Base-by-base conservation (phyloP, 768 basidiomycete species). In the Solioccasus polychromus region DNA sequence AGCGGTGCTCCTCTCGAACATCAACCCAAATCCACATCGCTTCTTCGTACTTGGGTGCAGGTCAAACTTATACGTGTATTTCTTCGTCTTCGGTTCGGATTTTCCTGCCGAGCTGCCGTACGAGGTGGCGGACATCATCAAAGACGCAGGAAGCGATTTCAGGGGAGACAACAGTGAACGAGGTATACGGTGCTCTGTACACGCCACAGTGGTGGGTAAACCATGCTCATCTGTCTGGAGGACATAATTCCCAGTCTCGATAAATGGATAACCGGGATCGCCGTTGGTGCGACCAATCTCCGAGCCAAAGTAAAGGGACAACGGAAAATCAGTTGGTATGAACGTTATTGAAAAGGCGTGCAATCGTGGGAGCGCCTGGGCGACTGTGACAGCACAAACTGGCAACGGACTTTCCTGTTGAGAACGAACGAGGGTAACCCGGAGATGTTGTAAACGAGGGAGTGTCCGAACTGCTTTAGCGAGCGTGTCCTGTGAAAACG, bases 361-460 rank as follows among this genome's bases (percentile, higher is more conserved):
- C n/a, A 89, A 70, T 22, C 82, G 82, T 0, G 87, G 87, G 53
- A 85, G 85, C 24, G 71, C 68, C 48, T 68, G 77, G 12, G 84
- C 84, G 46, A 89, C 78, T 26, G 77, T 78, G 4, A 72, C 67
- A 12, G 84, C 85, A 43, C 83, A 79, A 20, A 70, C 60, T 8
- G 76, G 64, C 39, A 88, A 74, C 3, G 78, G 62, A 44, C 79
- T 79, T 48, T 87, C 83, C 26, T 81, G 80, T 23, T 79, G 78
- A 48, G 81, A 79, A 56, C 76, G 78, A 49, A 89, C 85, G 35
- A 88, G 72, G 6, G 82, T 80, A 11, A 87, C 68, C 23, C 75
- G 64, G 10, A 89, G 72, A 6, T 76, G 76, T 45, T 78, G 81
- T 5, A 89, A 75, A 50, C 80, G 82, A 24, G 75, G 71, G 54